Evolutionary conservation across 768 basidiomycete genomes (phyloP), one percentile per base, ranked within the genome.

Genomic region (Trametes sanguinea): DNA sequence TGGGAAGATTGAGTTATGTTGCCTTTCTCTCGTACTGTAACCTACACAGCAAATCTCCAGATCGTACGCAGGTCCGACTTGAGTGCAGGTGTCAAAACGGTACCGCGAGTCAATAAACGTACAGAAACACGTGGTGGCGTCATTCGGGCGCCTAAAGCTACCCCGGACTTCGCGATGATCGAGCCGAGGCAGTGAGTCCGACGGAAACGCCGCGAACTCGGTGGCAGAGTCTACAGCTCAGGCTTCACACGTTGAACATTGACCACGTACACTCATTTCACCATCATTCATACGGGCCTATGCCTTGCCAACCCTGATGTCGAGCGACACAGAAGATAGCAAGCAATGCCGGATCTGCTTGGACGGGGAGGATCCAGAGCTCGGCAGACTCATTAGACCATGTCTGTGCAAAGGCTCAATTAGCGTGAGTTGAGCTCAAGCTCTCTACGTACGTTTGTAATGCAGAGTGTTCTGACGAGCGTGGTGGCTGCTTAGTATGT

Each of bases 271-370:
- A 27, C 54, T 6, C 16, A 22, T 6, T 37, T 1, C 35, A 37
- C 35, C 9, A 51, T 32, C 2, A 5, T 40, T 8, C 40, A 16
- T 57, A 14, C 27, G n/a, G n/a, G 8, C 22, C 1, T 16, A 46
- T 53, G 40, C 37, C 6, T 46, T 39, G 33, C 37, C 29, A 8
- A 32, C 27, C n/a, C 14, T 53, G 11, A 62, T 57, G 54, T 51
- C 57, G 37, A 47, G 48, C 57, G 61, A 56, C 30, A 37, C 64
- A 22, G 57, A 56, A 27, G 61, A 59, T 10, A 85, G 85, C 68
- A 88, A 82, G 68, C 89, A 90, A 70, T 95, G 94, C 69, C 82
- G 94, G 55, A 95, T 95, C 48, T 95, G 94, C 71, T 79, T 93
- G 30, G 88, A 89, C 42, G 87, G 89, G 4, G 82, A 83, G 27